Evolutionary conservation across 1,139 yeast genomes (phyloP).

Genomic region (Pneumocystis jirovecii): DNA sequence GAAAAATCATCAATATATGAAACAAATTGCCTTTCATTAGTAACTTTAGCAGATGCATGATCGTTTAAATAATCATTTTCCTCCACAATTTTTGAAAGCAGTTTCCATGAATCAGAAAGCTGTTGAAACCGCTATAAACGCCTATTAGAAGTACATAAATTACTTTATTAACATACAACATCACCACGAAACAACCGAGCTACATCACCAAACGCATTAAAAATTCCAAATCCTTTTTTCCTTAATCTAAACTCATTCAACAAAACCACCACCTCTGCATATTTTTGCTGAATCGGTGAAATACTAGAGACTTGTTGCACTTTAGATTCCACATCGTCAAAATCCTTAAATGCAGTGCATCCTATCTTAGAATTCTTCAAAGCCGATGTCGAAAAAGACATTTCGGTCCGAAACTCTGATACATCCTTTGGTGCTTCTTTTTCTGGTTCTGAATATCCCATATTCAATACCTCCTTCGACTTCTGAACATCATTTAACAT

Average conservation of each 20-base stretch:
- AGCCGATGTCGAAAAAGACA: neutral
- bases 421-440: neutral
- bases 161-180: neutral
- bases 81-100: slow-evolving; percentile 21
- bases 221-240: neutral
- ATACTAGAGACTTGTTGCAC: neutral
- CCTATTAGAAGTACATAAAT: neutral
- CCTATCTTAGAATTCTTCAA: neutral
- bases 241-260: neutral
- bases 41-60: slow-evolving; percentile 14
- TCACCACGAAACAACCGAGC: neutral
- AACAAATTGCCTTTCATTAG: slow-evolving; percentile 36
- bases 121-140: slow-evolving; percentile 22
- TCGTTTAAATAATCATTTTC: slow-evolving; percentile 18
- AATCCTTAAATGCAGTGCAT: neutral
- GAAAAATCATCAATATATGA: slow-evolving; percentile 22
- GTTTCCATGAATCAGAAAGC: slow-evolving; percentile 27
- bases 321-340: neutral
- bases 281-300: neutral
- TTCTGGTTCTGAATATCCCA: slow-evolving; percentile 33
- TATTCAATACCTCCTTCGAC: slow-evolving; percentile 54
- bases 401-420: neutral
- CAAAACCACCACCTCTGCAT: neutral
- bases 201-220: neutral
- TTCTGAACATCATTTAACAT: slow-evolving; percentile 16